Conservation (phyloP, 306 rosid species). For the Fragaria nilgerrensis region DNA sequence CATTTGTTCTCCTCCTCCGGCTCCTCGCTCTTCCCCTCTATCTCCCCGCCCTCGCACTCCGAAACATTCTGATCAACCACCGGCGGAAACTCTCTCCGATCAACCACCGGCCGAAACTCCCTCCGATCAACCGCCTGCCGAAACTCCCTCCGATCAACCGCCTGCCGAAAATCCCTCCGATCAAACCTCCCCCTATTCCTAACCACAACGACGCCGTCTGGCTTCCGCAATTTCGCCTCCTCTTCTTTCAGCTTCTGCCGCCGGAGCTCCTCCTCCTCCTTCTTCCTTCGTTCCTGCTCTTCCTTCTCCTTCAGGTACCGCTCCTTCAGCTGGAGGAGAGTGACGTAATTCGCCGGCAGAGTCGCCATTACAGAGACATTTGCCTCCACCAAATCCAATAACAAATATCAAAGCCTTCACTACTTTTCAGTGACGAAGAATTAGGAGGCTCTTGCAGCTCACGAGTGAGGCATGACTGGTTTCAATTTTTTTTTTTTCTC, state of each 20-base stretch:
- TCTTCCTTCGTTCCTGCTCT: not conserved
- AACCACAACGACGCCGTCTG: not conserved
- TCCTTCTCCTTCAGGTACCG: slow-evolving; percentile 43
- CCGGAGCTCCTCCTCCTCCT: slow-evolving; percentile 13
- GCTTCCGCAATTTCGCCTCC: not conserved
- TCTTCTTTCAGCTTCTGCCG: slow-evolving; percentile 11
- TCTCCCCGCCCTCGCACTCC: slow-evolving; percentile 12
- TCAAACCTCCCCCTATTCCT: not conserved
- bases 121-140: not conserved
- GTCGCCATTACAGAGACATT: slow-evolving; percentile 25
- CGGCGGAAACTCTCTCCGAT: not conserved
- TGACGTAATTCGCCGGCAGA: slow-evolving; percentile 59
- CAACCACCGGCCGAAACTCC: not conserved
- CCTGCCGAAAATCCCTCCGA: not conserved
- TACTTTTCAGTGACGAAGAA: no score
- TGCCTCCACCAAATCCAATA: no score
- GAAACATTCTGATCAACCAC: not conserved
- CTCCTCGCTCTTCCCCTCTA: slow-evolving; percentile 1
- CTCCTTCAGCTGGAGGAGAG: slow-evolving; percentile 48
- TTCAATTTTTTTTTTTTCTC: not conserved
- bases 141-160: not conserved
- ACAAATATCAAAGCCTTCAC: no score
- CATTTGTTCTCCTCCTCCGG: not conserved
- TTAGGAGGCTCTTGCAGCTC: not conserved
- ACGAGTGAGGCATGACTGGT: not conserved